Base-by-base conservation (phyloP, 2,329 filamentous ascomycete species). In the Pseudopyricularia javanii region DNA sequence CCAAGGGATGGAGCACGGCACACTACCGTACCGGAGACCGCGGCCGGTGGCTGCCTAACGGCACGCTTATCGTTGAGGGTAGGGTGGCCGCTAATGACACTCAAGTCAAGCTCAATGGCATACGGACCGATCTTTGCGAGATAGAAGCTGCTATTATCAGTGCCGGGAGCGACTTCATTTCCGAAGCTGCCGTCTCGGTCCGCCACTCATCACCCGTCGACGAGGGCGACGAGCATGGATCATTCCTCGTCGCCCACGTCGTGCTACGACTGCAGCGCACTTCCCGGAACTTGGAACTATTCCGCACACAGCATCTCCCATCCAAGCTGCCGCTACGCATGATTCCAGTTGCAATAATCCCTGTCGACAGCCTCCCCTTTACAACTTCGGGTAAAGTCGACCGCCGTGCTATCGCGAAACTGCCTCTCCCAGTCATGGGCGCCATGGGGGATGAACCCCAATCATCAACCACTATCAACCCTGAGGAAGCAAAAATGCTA, bases 31-130 rank as follows among this genome's bases (percentile, higher is more conserved):
- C 47, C 24, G 47, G 47, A 9, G 47, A 49, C 47, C 22, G 15
- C 22, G 47, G 47, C 24, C 47, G 15, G 22, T 28, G 22, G 47
- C 24, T 14, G 8, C 7, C 24, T 12, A 11, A 35, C 32, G 71
- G 71, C 1, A 55, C 59, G 0, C 56, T 75, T 1, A 51, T 64
- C 2, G 59, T 69, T 28, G 52, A 64, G 6, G 69, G 70, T 0
- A 67, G 72, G 0, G 66, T 70, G 1, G 60, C 55, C 2, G 33
- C 6, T 12, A 70, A 69, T 4, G 71, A 75, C 51, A 70, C 66
- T 0, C 66, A 73, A 45, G 60, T 76, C 56, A 77, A 77, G 57
- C 59, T 78, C 1, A 61, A 65, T 37, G 47, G 47, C 24, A 28
- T 49, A 12, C 47, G 47, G 24, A 49, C n/a, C 22, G 26, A 49